Evolutionary conservation across 345 rosid species (phyloP).

Genomic region (Eucalyptus polyanthemos): DNA sequence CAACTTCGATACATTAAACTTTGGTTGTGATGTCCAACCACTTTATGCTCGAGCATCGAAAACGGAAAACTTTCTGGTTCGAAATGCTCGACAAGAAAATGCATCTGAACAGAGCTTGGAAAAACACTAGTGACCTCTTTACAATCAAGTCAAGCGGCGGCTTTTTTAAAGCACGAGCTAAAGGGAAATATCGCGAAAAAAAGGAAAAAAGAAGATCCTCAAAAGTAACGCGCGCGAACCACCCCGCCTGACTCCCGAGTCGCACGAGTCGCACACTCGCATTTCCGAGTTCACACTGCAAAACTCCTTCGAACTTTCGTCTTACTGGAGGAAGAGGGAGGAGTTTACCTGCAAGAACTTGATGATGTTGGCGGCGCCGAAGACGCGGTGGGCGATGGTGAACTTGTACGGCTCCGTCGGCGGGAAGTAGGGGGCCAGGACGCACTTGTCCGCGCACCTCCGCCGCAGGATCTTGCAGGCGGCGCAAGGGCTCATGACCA

Average conservation of each 20-base stretch:
- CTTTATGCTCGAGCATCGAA: neutral
- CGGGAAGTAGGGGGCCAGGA: conserved; percentile 67
- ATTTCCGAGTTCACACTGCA: neutral
- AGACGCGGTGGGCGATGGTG: conserved; percentile 59
- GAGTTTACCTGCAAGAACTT: conserved; percentile 48
- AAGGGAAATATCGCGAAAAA: neutral
- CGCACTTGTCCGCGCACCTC: conserved; percentile 48
- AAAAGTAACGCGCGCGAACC: neutral
- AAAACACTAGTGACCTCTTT: neutral
- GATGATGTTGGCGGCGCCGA: conserved; percentile 62
- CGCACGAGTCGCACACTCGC: neutral
- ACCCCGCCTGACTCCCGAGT: neutral
- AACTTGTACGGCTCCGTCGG: conserved; percentile 60
- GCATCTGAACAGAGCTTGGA: neutral
- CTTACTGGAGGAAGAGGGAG: neutral
- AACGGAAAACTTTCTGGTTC: neutral
- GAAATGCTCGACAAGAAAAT: neutral
- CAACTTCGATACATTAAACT: neutral
- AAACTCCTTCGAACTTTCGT: neutral
- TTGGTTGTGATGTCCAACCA: neutral
- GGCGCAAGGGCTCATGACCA: conserved; percentile 58
- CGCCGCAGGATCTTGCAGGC: conserved; percentile 75
- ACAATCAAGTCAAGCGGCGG: neutral
- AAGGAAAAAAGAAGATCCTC: neutral
- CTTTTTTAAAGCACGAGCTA: neutral